A percentile compares a stretch with the other conserved stretches of the same genome.
phyloP scores from a whole-genome alignment of 805 yeast genomes.

The Candida vartiovaarae region DNA sequence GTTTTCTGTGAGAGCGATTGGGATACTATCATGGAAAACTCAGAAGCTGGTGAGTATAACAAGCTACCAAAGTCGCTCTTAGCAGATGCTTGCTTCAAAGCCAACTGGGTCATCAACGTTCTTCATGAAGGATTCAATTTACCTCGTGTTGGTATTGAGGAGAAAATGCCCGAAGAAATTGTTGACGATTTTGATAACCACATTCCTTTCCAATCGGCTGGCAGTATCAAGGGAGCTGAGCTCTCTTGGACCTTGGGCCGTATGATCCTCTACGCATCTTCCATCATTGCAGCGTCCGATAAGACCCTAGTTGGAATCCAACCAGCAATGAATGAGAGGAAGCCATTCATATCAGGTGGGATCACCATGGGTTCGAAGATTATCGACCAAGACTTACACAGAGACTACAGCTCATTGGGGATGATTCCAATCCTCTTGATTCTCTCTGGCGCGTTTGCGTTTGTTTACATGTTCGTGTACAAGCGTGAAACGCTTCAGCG shows the following conservation, averaged over 20 bases:
- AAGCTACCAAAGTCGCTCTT: slow-evolving; percentile 50
- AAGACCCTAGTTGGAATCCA: slow-evolving; percentile 15
- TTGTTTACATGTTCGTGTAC: slow-evolving; percentile 9
- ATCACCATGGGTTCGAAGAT: slow-evolving; percentile 3
- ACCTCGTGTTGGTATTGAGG: slow-evolving; percentile 61
- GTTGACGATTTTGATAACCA: slow-evolving; percentile 25
- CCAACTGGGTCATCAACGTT: slow-evolving; percentile 87
- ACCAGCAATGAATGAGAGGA: slow-evolving; percentile 20
- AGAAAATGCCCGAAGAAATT: slow-evolving; percentile 21
- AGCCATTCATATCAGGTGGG: slow-evolving; percentile 18
- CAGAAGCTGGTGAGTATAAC: slow-evolving; percentile 49
- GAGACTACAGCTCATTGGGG: slow-evolving; percentile 2
- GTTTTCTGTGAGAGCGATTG: slow-evolving; percentile 75
- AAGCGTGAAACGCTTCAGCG: slow-evolving; percentile 9
- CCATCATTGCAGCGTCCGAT: slow-evolving; percentile 24
- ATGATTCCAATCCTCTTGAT: slow-evolving; percentile 7
- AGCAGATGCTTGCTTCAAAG: slow-evolving; percentile 83
- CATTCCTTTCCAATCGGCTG: slow-evolving; percentile 77
- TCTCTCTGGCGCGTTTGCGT: slow-evolving; percentile 1
- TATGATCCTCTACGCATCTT: slow-evolving; percentile 74
- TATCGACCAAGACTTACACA: slow-evolving; percentile 1
- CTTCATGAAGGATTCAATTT: slow-evolving; percentile 89
- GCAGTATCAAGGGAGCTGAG: slow-evolving; percentile 74
- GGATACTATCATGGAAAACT: slow-evolving; percentile 45
- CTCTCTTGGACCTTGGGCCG: slow-evolving; percentile 95